Conservation (phyloP, 2,329 filamentous ascomycete genomes). For the Aureobasidium sp. region DNA sequence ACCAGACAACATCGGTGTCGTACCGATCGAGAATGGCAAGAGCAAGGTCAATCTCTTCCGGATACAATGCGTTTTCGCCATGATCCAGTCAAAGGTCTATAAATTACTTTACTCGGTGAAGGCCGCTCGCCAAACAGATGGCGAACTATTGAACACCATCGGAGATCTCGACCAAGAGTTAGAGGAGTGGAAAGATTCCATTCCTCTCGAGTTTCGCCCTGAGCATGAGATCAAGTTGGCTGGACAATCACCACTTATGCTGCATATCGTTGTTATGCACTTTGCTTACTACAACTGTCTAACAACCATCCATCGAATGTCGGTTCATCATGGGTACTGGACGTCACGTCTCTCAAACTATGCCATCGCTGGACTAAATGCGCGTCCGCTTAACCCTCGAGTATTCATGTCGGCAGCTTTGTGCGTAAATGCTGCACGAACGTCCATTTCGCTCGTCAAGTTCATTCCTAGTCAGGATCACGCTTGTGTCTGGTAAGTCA, state of each 20-base stretch:
- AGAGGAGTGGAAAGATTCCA: constrained; percentile 93
- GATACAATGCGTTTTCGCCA: constrained; percentile 81
- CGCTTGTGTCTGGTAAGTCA: constrained; percentile 78
- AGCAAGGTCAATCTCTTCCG: constrained; percentile 93
- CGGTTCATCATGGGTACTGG: constrained; percentile 96
- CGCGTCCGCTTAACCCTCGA: constrained; percentile 79
- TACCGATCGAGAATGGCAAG: constrained; percentile 78
- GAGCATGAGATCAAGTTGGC: constrained; percentile 86
- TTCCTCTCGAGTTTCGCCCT: constrained; percentile 91
- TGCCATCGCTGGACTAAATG: constrained; percentile 88
- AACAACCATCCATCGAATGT: constrained; percentile 97
- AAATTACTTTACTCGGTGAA: constrained; percentile 86
- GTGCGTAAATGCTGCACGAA: constrained; percentile 84
- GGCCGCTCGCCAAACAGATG: constrained; percentile 83
- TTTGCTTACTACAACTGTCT: constrained; percentile 97
- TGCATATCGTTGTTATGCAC: constrained; percentile 89
- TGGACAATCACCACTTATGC: constrained; percentile 81
- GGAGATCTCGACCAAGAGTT: constrained; percentile 76
- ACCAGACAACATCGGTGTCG: constrained; percentile 86
- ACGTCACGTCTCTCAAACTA: constrained; percentile 90
- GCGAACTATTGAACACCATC: constrained; percentile 89
- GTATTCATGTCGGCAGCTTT: constrained; percentile 90
- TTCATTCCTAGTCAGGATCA: constrained; percentile 95
- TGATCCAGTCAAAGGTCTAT: constrained; percentile 91
- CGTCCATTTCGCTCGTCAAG: constrained; percentile 87